Evolutionary conservation across 1,139 yeast genomes (phyloP).

Genomic region (Keqinozyma sinolaborantium): DNA sequence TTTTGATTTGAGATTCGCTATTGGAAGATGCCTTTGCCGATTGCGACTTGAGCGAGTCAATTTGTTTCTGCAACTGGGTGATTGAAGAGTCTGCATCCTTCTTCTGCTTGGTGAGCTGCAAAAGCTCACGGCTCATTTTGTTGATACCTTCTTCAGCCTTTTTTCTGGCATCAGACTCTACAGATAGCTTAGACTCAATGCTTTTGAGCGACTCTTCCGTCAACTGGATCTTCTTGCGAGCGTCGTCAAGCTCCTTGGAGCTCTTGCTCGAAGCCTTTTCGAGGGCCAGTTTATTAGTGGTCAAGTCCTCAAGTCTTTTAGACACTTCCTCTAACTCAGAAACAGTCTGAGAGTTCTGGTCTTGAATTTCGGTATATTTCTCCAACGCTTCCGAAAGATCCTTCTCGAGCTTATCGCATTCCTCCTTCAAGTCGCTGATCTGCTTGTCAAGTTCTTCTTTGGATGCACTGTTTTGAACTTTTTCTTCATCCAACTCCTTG

Average conservation of each 20-base stretch:
- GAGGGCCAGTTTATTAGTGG: slow-evolving; percentile 27
- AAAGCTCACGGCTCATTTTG: slow-evolving; percentile 82
- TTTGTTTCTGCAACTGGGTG: slow-evolving; percentile 38
- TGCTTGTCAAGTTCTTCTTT: slow-evolving; percentile 27
- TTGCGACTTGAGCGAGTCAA: slow-evolving; percentile 19
- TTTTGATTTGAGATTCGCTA: slow-evolving; percentile 21
- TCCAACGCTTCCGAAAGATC: slow-evolving; percentile 8
- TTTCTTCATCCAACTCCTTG: slow-evolving; percentile 22
- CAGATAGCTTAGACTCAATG: slow-evolving; percentile 24
- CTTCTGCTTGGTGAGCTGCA: slow-evolving; percentile 61
- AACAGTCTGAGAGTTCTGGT: slow-evolving; percentile 17
- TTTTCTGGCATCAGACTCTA: slow-evolving; percentile 44
- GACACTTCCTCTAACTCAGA: slow-evolving; percentile 36
- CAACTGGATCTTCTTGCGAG: slow-evolving; percentile 18
- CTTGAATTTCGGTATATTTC: slow-evolving; percentile 21
- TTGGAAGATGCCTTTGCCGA: slow-evolving; percentile 15
- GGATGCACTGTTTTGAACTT: slow-evolving; percentile 18
- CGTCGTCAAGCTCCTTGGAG: slow-evolving; percentile 27
- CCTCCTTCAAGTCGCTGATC: slow-evolving; percentile 16
- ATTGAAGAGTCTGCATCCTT: slow-evolving; percentile 47
- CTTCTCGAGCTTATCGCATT: slow-evolving; percentile 11
- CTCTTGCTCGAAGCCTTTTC: slow-evolving; percentile 25
- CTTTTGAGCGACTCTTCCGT: slow-evolving; percentile 22
- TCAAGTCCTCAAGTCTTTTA: slow-evolving; percentile 29
- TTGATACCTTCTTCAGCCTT: slow-evolving; percentile 86